These are phyloP conservation scores for Thermochaetoides thermophila DNA, from an alignment of 495 filamentous ascomycete species.

Conservation along the genomic window DNA sequence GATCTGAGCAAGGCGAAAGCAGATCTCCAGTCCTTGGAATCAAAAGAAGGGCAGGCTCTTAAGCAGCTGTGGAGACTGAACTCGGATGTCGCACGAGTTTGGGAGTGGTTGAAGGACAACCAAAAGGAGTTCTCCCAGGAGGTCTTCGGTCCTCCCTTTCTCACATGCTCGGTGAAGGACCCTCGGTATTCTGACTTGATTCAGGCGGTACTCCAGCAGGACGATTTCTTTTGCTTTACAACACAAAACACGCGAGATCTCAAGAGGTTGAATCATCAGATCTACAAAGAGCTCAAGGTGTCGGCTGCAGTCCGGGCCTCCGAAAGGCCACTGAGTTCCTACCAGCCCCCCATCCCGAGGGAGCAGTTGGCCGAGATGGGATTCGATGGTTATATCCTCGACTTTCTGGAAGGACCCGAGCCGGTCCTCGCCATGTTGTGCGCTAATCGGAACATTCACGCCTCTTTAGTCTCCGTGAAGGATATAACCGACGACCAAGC, in stretches of 20 bases:
- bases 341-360: slow-evolving; percentile 39
- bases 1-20: not conserved
- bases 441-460: slow-evolving; percentile 46
- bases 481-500: slow-evolving; percentile 52
- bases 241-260: slow-evolving; percentile 59
- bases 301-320: slow-evolving; percentile 48
- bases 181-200: slow-evolving; percentile 55
- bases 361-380: slow-evolving; percentile 42
- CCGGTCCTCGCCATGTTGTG: slow-evolving; percentile 82
- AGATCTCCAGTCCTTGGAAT: slow-evolving; percentile 49
- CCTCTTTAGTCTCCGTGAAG: slow-evolving; percentile 45
- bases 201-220: slow-evolving; percentile 50
- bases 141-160: slow-evolving; percentile 72
- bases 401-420: slow-evolving; percentile 67
- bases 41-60: slow-evolving; percentile 61
- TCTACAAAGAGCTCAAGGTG: slow-evolving; percentile 41
- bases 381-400: slow-evolving; percentile 64
- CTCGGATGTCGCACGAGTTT: slow-evolving; percentile 49
- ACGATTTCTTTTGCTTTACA: slow-evolving; percentile 61
- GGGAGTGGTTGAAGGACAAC: slow-evolving; percentile 68
- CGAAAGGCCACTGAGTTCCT: slow-evolving; percentile 31
- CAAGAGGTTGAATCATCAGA: slow-evolving; percentile 45
- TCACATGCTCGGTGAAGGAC: slow-evolving; percentile 72
- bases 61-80: slow-evolving; percentile 42
- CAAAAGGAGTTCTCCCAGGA: slow-evolving; percentile 57